phyloP scores from a whole-genome alignment of 495 filamentous ascomycete genomes.

The Chaetomium tenue region DNA sequence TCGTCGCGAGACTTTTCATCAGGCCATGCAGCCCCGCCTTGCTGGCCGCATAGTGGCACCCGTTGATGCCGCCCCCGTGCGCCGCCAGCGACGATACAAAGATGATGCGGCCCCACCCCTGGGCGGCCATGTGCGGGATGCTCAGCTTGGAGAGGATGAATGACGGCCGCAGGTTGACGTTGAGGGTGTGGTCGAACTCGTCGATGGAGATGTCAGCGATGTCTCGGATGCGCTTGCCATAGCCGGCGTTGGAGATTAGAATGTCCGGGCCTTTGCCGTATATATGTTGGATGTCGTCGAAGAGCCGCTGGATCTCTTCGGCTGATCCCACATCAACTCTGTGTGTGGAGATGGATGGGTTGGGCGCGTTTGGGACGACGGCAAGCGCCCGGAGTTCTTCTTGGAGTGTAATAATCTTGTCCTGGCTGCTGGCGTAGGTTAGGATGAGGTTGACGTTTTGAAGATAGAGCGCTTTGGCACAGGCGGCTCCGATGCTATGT shows the following conservation, averaged over 20 bases:
- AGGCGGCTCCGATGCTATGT: conserved; percentile 59
- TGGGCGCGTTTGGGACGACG: not conserved
- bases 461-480: conserved; percentile 54
- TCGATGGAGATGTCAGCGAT: conserved; percentile 47
- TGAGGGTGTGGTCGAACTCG: conserved; percentile 66
- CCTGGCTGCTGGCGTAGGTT: conserved; percentile 56
- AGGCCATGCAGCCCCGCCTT: conserved; percentile 62
- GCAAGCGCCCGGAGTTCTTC: conserved; percentile 33
- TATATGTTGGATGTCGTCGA: conserved; percentile 49
- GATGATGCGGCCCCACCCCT: conserved; percentile 64
- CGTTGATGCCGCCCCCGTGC: conserved; percentile 65
- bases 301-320: conserved; percentile 52
- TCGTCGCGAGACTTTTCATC: conserved; percentile 63
- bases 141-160: conserved; percentile 65
- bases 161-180: conserved; percentile 62
- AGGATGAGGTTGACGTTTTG: conserved; percentile 58
- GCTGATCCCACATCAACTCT: conserved; percentile 55
- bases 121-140: conserved; percentile 61
- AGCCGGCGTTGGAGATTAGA: conserved; percentile 52
- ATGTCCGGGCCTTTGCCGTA: conserved; percentile 61
- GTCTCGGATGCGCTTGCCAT: conserved; percentile 36
- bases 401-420: conserved; percentile 47
- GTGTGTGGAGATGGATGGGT: conserved; percentile 48
- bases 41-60: conserved; percentile 67
- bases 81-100: conserved; percentile 69